phyloP scores from a whole-genome alignment of 2,329 filamentous ascomycete species.

The Colletotrichum sp. region DNA sequence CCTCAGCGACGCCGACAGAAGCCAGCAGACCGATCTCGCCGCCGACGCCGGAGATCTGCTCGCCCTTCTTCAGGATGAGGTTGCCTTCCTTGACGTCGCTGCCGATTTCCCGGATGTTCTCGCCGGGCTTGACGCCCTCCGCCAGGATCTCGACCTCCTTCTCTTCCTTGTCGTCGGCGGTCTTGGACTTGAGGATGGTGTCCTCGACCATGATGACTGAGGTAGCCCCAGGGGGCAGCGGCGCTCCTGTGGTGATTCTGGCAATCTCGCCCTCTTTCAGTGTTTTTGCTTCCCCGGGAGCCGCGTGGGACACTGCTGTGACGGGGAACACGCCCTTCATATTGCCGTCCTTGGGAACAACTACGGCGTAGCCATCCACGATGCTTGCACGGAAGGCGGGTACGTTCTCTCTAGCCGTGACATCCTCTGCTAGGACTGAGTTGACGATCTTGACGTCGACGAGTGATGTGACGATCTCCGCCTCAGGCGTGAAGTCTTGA shows the following conservation, averaged over 20 bases:
- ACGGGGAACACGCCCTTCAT: constrained; percentile 87
- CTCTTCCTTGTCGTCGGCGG: constrained; percentile 83
- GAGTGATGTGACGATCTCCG: constrained; percentile 59
- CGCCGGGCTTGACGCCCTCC: constrained; percentile 73
- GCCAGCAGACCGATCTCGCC: constrained; percentile 92
- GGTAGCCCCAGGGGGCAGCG: constrained; percentile 85
- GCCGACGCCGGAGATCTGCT: constrained; percentile 83
- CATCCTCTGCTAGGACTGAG: constrained; percentile 81
- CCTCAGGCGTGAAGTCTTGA: constrained; percentile 71
- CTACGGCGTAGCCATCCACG: constrained; percentile 93
- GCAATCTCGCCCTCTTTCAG: constrained; percentile 79
- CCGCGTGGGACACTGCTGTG: constrained; percentile 83
- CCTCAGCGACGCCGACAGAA: constrained; percentile 76
- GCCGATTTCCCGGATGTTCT: constrained; percentile 91
- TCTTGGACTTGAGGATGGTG: constrained; percentile 76
- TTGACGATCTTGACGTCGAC: constrained; percentile 74
- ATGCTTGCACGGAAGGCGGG: constrained; percentile 96
- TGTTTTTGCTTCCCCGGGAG: constrained; percentile 68
- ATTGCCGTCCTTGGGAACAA: constrained; percentile 65
- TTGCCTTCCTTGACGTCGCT: constrained; percentile 79
- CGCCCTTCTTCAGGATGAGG: constrained; percentile 76
- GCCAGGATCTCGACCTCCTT: constrained; percentile 87
- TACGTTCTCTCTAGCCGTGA: constrained; percentile 80
- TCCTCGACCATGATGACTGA: constrained; percentile 98
- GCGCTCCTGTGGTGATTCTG: constrained; percentile 93